Evolutionary conservation across 129 eudicot species (phyloP).

Genomic region (Pittosporum tobira): DNA sequence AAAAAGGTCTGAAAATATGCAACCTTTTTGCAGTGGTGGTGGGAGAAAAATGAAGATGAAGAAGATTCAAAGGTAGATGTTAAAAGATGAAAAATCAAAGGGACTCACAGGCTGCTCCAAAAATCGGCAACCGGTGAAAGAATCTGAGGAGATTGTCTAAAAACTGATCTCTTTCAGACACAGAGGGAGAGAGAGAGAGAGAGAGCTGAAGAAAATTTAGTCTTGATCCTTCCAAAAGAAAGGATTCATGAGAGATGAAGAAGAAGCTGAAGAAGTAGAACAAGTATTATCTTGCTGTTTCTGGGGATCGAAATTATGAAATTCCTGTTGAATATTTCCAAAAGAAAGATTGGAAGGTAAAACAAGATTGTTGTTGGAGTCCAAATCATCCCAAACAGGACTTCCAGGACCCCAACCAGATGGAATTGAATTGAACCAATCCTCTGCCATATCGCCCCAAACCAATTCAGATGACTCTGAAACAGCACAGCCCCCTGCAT

Average conservation of each 20-base stretch:
- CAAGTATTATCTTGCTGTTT: conserved; percentile 27
- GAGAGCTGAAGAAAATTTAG: conserved; percentile 7
- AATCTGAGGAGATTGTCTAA: conserved; percentile 2
- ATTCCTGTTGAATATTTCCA: conserved; percentile 18
- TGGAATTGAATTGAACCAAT: conserved; percentile 48
- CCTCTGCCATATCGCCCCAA: conserved; percentile 69
- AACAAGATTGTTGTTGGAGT: conserved; percentile 43
- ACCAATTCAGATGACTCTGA: conserved; percentile 37
- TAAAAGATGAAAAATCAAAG: conserved; percentile 1
- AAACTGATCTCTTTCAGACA: conserved; percentile 5
- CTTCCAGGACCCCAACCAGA: conserved; percentile 95
- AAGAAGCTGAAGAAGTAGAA: conserved; percentile 32
- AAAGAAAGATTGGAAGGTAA: conserved; percentile 46
- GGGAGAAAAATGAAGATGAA: not conserved
- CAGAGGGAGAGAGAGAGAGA: conserved; percentile 1
- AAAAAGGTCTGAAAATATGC: conserved; percentile 56
- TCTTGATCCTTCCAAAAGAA: conserved; percentile 43
- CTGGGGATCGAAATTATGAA: conserved; percentile 16
- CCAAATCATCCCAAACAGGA: conserved; percentile 84
- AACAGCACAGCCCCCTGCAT: conserved; percentile 15
- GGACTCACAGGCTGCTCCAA: conserved; percentile 17
- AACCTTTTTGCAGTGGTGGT: conserved; percentile 33
- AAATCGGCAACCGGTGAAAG: conserved; percentile 32
- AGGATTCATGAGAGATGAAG: conserved; percentile 31
- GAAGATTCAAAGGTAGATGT: not conserved